These are phyloP conservation scores for Piper longum DNA, from an alignment of 164 flowering plant genomes.

Conservation along the genomic window DNA sequence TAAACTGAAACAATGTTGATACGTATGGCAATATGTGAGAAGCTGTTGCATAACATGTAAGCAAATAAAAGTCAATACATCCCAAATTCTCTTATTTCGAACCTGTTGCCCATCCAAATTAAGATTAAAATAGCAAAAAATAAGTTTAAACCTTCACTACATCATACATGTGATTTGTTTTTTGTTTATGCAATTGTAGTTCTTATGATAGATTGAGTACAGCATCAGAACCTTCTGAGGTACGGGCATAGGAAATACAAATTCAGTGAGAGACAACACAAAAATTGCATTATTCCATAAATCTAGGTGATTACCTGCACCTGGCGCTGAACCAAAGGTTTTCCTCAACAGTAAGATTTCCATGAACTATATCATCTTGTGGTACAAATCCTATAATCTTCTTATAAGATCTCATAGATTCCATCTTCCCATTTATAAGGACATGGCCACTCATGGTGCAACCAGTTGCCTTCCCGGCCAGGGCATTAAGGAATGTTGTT, in stretches of 20 bases:
- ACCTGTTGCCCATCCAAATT: neutral
- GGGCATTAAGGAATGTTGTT: constrained; percentile 95
- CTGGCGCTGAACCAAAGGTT: constrained; percentile 94
- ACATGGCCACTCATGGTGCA: constrained; percentile 54
- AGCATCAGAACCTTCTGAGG: neutral
- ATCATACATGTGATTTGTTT: too few species aligned
- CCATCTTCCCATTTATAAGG: constrained; percentile 70
- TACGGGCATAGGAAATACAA: too few species aligned
- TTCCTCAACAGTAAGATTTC: constrained; percentile 94
- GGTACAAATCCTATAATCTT: constrained; percentile 94
- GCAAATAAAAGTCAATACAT: neutral
- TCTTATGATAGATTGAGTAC: too few species aligned
- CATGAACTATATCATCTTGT: constrained; percentile 99
- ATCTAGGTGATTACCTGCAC: constrained; percentile 46
- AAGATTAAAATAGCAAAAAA: too few species aligned
- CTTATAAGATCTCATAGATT: constrained; percentile 75
- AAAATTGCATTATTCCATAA: too few species aligned
- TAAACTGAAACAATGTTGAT: too few species aligned
- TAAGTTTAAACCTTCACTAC: neutral
- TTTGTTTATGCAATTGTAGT: too few species aligned
- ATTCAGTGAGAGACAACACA: neutral
- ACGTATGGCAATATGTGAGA: too few species aligned
- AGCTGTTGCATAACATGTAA: neutral
- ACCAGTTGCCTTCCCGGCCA: constrained; percentile 71
- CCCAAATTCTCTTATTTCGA: neutral